Evolutionary conservation across 805 yeast species (phyloP), one percentile per base, ranked within the genome.

Genomic region (Zygosaccharomyces siamensis): DNA sequence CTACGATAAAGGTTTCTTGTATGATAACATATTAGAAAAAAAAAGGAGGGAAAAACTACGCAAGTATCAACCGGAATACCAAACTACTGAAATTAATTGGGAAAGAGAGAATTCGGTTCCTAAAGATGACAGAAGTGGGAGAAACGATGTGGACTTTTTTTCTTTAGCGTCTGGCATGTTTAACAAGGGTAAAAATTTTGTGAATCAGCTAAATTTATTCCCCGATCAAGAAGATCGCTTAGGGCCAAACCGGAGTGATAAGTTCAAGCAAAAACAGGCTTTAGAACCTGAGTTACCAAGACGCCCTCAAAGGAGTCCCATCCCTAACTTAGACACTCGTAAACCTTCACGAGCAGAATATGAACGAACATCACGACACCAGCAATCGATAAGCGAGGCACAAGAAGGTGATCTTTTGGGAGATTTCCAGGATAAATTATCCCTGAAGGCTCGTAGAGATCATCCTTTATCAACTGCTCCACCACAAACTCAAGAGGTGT

Each of bases 131-230:
- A 30, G 31, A 12, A 23, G 39, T 32, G 35, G 39, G 7, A 39
- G 42, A 3, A 50, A 39, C 12, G 45, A 47, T 28, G 43, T 27
- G 6, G 42, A 27, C 27, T 39, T 66, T 2, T 55, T 63, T 24
- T 51, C 62, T 5, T 48, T 60, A 48, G 70, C 69, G 1, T 50
- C 64, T 2, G 54, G 55, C 26, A 43, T 68, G 21, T 49, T 68
- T 16, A 61, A 54, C 45, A 67, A 58, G 48, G 67, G 72, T 7
- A 68, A 66, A 38, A 56, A 61, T 11, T 51, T 63, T 26, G 54
- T 69, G 24, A 64, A 63, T 44, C 58, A 59, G 32, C 44, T 56
- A 18, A 52, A 60, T 3, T 50, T 53, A 4, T 57, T 48, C 35
- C 62, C 58, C 3, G 62, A 61, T 5, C 64, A 56, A 41, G 53